Conservation (phyloP, 108 stramenopile species). For the Cyclotella cryptica region DNA sequence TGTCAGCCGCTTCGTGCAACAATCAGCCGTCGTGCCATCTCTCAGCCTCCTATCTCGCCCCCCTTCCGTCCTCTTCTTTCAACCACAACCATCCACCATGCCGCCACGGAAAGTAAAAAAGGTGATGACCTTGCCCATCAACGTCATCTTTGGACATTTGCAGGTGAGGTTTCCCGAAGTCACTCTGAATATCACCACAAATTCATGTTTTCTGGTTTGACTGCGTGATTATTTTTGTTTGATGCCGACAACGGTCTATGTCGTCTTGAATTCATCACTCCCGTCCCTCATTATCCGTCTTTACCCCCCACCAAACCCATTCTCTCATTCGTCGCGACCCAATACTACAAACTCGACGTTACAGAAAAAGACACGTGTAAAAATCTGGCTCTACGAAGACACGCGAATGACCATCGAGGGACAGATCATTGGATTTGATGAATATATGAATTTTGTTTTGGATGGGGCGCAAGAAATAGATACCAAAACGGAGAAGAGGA, state of each 20-base stretch:
- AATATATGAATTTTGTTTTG: conserved; percentile 88
- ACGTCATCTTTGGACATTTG: conserved; percentile 97
- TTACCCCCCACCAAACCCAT: neutral
- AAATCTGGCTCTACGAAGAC: conserved; percentile 99
- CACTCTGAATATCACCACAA: neutral
- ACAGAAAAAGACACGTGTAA: conserved; percentile 91
- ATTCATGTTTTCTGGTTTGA: neutral
- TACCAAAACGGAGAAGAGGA: conserved; percentile 67
- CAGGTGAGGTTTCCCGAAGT: conserved; percentile 72
- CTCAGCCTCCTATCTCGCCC: too few species aligned
- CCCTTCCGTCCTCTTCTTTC: neutral
- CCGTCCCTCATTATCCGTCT: neutral
- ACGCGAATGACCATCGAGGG: conserved; percentile 96
- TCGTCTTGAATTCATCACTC: conserved; percentile 14
- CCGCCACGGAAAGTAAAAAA: conserved; percentile 90
- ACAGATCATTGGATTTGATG: conserved; percentile 95
- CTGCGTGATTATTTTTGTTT: neutral
- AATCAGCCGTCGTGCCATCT: too few species aligned
- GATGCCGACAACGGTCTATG: conserved; percentile 1
- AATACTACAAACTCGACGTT: neutral
- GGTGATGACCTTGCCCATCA: conserved; percentile 96
- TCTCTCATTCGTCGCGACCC: neutral
- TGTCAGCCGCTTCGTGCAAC: too few species aligned
- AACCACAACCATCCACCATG: conserved; percentile 57
- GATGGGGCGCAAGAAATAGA: conserved; percentile 97